Conservation (phyloP, 192 early-diverging fungal genomes). For the Lobulomyces angularis region DNA sequence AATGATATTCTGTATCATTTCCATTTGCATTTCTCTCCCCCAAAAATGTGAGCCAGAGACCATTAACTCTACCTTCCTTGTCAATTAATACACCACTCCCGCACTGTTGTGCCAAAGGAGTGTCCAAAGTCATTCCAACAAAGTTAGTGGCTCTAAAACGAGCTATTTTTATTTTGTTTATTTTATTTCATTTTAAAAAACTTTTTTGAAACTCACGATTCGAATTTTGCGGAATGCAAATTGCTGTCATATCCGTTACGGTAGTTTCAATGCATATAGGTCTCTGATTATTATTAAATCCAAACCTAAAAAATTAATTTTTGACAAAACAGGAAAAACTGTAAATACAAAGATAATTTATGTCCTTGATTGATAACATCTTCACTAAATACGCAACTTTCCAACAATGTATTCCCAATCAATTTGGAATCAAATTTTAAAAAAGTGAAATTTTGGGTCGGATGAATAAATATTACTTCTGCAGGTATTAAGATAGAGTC, state of each 20-base stretch:
- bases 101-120: slow-evolving; percentile 69
- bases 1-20: slow-evolving; percentile 30
- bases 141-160: slow-evolving; percentile 62
- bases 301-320: slow-evolving; percentile 15
- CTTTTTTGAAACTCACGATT: too few species aligned
- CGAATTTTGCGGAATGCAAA: slow-evolving; percentile 34
- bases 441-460: slow-evolving; percentile 77
- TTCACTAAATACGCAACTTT: slow-evolving; percentile 42
- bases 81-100: slow-evolving; percentile 61
- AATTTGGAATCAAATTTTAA: slow-evolving; percentile 65
- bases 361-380: slow-evolving; percentile 50
- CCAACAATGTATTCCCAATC: slow-evolving; percentile 63
- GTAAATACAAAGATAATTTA: slow-evolving; percentile 18
- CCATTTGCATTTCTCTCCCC: slow-evolving; percentile 58
- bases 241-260: slow-evolving; percentile 36
- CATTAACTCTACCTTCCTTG: slow-evolving; percentile 49
- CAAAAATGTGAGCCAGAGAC: slow-evolving; percentile 61
- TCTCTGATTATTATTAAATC: slow-evolving; percentile 35
- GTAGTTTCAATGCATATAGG: slow-evolving; percentile 33
- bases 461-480: slow-evolving; percentile 69
- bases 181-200: too few species aligned
- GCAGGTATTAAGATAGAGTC: slow-evolving; percentile 82
- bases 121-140: slow-evolving; percentile 63
- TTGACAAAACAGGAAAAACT: too few species aligned
- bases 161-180: too few species aligned